A percentile compares a stretch with the other conserved stretches of the same genome.
Conservation (phyloP, 1,139 yeast species). For the Geotrichum fermentans region DNA sequence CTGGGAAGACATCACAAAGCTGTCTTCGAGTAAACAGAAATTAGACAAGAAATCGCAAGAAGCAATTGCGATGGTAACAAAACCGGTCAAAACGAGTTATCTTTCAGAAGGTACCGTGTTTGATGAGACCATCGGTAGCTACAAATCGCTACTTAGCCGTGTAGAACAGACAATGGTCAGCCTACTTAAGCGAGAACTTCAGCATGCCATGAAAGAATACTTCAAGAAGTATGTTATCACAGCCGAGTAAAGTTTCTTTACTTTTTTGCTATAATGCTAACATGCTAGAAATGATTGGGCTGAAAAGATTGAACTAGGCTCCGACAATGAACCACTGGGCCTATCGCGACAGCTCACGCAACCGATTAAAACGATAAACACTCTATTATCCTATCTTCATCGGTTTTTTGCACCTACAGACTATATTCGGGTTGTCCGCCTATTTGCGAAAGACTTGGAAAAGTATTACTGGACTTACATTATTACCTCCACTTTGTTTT, state of each 20-base stretch:
- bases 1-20: conserved; percentile 42
- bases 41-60: conserved; percentile 20
- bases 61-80: conserved; percentile 18
- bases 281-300: conserved; percentile 14
- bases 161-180: conserved; percentile 42
- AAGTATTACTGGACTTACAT: conserved; percentile 53
- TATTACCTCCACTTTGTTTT: conserved; percentile 61
- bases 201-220: conserved; percentile 48
- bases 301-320: conserved; percentile 1
- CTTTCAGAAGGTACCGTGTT: conserved; percentile 47
- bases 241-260: too few species aligned
- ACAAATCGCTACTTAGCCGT: conserved; percentile 41
- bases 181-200: conserved; percentile 50
- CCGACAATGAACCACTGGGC: conserved; percentile 4
- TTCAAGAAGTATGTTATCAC: conserved; percentile 32
- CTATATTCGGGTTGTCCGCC: conserved; percentile 28
- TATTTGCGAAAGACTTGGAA: conserved; percentile 43
- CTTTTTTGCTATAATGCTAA: not conserved
- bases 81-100: conserved; percentile 16
- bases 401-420: conserved; percentile 36
- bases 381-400: conserved; percentile 40
- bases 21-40: conserved; percentile 21
- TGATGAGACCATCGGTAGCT: conserved; percentile 49
- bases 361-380: conserved; percentile 40
- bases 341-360: conserved; percentile 38